phyloP scores from a whole-genome alignment of 208 protist genomes.

The Borovskyia barvae region DNA sequence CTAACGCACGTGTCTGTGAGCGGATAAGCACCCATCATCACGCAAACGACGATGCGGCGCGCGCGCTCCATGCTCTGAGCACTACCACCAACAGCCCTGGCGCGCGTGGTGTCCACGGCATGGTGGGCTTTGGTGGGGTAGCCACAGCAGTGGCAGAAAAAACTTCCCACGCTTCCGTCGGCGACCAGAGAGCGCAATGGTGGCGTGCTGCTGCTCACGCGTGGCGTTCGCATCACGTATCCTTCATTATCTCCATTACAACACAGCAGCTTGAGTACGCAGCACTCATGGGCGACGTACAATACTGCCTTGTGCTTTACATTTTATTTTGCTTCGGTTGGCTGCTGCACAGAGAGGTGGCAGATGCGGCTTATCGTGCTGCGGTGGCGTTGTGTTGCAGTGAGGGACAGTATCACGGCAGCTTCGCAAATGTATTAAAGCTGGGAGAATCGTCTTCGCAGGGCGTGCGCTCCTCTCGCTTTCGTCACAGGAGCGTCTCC shows the following conservation, averaged over 20 bases:
- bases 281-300: slow-evolving; percentile 75
- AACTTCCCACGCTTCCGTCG: not conserved
- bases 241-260: slow-evolving; percentile 55
- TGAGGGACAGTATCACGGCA: not conserved
- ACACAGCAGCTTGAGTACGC: slow-evolving; percentile 68
- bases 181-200: slow-evolving; percentile 54
- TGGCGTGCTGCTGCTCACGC: slow-evolving; percentile 67
- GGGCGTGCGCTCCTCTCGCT: too few species aligned
- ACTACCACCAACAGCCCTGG: too few species aligned
- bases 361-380: slow-evolving; percentile 20
- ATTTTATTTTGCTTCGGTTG: slow-evolving; percentile 81
- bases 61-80: too few species aligned
- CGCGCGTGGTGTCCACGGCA: too few species aligned
- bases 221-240: slow-evolving; percentile 57
- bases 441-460: not conserved
- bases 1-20: slow-evolving; percentile 45
- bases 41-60: not conserved
- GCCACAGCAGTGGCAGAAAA: not conserved
- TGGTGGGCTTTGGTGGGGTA: not conserved
- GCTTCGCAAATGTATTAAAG: not conserved
- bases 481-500: too few species aligned
- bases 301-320: slow-evolving; percentile 79
- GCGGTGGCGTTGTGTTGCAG: not conserved
- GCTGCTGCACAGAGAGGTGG: slow-evolving; percentile 47
- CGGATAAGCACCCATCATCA: slow-evolving; percentile 2